Percentiles rank a stretch among this genome's conserved stretches.
These are phyloP conservation scores for Ormosia emarginata DNA, from an alignment of 306 rosid species.

Conservation along the genomic window DNA sequence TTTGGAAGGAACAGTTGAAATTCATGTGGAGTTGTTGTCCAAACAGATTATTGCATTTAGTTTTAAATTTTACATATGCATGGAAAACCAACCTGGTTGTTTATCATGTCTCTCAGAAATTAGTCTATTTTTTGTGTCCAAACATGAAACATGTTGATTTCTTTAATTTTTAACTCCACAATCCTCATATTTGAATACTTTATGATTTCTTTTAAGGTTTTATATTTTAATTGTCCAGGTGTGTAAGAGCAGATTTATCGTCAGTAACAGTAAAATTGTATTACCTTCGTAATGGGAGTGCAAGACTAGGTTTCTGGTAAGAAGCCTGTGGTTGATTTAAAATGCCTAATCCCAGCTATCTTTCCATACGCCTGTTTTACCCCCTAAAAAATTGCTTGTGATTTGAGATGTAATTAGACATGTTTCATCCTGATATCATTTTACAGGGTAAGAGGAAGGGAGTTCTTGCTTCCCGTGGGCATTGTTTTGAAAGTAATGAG, in stretches of 20 bases:
- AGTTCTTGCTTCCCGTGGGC: slow-evolving; percentile 90
- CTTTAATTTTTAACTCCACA: background rate
- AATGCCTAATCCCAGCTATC: background rate
- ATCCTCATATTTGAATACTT: background rate
- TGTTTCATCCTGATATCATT: slow-evolving; percentile 20
- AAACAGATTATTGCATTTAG: background rate
- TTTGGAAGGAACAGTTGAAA: background rate
- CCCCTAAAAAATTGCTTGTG: slow-evolving; percentile 3
- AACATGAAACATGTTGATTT: background rate
- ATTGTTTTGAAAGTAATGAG: slow-evolving; percentile 70
- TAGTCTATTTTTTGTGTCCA: background rate
- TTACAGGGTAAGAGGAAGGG: slow-evolving; percentile 83
- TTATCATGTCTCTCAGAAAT: background rate
- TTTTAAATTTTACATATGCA: background rate
- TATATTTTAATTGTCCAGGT: slow-evolving; percentile 44
- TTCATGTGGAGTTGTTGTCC: background rate
- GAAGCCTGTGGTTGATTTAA: slow-evolving; percentile 28
- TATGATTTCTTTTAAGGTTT: background rate
- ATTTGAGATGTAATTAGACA: slow-evolving; percentile 8
- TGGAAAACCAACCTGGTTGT: background rate
- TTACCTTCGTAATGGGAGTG: slow-evolving; percentile 86
- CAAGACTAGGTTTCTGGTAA: slow-evolving; percentile 95
- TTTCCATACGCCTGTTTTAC: background rate
- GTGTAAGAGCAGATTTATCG: slow-evolving; percentile 82
- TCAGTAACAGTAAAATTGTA: slow-evolving; percentile 68